Evolutionary conservation across 163 green algal species (phyloP).

Genomic region (Scenedesmus sp.): DNA sequence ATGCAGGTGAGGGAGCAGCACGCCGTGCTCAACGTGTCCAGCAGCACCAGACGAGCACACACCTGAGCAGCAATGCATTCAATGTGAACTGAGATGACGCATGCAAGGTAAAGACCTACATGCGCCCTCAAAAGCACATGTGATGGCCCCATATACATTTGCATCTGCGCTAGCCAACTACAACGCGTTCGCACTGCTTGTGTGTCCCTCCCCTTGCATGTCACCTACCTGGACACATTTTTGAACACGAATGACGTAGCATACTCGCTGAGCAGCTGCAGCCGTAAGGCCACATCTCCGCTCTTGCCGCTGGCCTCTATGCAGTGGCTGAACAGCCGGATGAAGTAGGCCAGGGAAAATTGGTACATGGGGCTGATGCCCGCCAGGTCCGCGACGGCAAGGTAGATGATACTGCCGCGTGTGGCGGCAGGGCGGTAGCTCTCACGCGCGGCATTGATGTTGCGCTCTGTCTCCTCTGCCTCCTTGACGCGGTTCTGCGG

Average conservation of each 20-base stretch:
- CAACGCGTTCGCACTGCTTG: too few relatives aligned
- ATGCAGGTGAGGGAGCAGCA: not conserved
- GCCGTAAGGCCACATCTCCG: conserved; percentile 71
- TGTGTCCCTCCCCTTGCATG: too few relatives aligned
- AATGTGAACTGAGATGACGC: not conserved
- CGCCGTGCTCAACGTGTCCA: conserved; percentile 59
- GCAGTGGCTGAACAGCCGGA: conserved; percentile 82
- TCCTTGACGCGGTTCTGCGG: conserved; percentile 82
- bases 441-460: conserved; percentile 87
- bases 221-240: conserved; percentile 70
- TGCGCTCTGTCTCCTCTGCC: conserved; percentile 84
- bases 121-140: not conserved
- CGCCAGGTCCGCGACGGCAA: conserved; percentile 84
- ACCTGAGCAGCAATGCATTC: not conserved
- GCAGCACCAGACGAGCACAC: not conserved
- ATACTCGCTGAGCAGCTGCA: conserved; percentile 77
- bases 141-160: too few relatives aligned
- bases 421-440: conserved; percentile 81
- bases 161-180: too few relatives aligned
- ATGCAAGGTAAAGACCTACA: not conserved
- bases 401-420: conserved; percentile 82
- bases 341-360: conserved; percentile 87
- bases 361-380: conserved; percentile 90
- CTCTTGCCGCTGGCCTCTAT: conserved; percentile 76
- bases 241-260: conserved; percentile 86